Percentiles rank a stretch among this genome's conserved stretches.
These are phyloP conservation scores for Salvia rosmarinus DNA, from an alignment of 257 asterid species.

Conservation along the genomic window DNA sequence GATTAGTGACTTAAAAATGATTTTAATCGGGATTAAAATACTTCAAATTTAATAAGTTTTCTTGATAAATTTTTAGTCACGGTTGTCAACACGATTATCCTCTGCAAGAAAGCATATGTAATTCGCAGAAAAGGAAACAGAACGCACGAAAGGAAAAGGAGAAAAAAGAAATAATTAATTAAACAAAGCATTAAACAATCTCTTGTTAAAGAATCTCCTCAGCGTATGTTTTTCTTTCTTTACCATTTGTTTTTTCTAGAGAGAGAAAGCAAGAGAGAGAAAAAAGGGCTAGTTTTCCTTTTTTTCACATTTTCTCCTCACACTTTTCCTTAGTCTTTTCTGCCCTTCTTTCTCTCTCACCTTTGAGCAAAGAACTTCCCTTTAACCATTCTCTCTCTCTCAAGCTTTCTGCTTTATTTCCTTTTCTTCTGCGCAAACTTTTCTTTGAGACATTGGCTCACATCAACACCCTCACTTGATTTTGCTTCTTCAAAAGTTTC, in stretches of 20 bases:
- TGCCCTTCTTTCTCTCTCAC: slow-evolving; percentile 22
- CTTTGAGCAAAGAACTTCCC: slow-evolving; percentile 35
- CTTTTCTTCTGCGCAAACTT: slow-evolving; percentile 28
- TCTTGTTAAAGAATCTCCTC: slow-evolving; percentile 35
- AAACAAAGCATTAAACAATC: slow-evolving; percentile 35
- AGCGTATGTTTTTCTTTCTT: slow-evolving; percentile 21
- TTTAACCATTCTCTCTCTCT: slow-evolving; percentile 19
- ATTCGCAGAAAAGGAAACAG: slow-evolving; percentile 35
- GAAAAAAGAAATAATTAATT: slow-evolving; percentile 21
- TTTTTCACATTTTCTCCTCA: slow-evolving; percentile 25
- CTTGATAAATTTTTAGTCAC: not conserved
- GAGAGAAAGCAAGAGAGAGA: slow-evolving; percentile 19
- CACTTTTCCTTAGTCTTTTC: slow-evolving; percentile 30
- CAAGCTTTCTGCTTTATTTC: slow-evolving; percentile 29
- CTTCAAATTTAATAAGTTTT: not conserved
- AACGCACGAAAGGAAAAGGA: not conserved
- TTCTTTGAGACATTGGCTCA: slow-evolving; percentile 38
- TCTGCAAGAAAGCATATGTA: slow-evolving; percentile 29
- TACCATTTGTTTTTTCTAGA: slow-evolving; percentile 11
- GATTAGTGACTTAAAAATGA: not conserved
- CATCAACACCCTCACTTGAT: slow-evolving; percentile 41
- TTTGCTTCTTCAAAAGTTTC: slow-evolving; percentile 42
- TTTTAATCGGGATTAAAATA: not conserved
- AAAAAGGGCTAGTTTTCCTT: slow-evolving; percentile 32
- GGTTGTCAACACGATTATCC: slow-evolving; percentile 17